Base-by-base conservation (phyloP, 2,329 filamentous ascomycete genomes). In the Pezicula neosporulosa region DNA sequence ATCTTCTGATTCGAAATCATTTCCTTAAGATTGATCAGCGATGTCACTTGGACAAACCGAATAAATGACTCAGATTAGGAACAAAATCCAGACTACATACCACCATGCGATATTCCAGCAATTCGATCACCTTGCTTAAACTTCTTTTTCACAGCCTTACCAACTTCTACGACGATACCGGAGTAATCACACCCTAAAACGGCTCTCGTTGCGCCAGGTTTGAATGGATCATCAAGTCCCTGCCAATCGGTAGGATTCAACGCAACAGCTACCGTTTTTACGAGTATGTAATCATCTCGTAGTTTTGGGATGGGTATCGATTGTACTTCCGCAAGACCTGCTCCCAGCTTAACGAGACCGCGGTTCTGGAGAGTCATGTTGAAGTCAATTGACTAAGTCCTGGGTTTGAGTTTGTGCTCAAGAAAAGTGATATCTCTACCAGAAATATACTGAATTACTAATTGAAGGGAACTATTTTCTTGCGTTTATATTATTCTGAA, bases 161-260 rank as follows among this genome's bases (percentile, higher is more conserved):
- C 56, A 3, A 56, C 27, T 19, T 54, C 51, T 0, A 57, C 49
- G 2, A 63, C 58, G n/a, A 62, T 44, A 0, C 60, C 60, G 33
- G 60, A 48, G 10, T 39, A 49, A 48, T 62, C 59, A 48, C 52
- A 56, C 2, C 59, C 60, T 0, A 60, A 28, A 12, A 60, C 24
- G 2, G 48, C 36, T n/a, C 49, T 45, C 13, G 36, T 39, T 12
- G 48, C 45, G 4, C 49, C 56, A 9, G 52, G 33, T 4, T 39
- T 48, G 36, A 53, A 42, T 13, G 28, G n/a, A 18, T 61, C 56
- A 39, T 61, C 57, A 10, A 60, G 36, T 10, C 53, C 58, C 44
- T 63, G 56, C 59, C 60, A 64, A 39, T 64, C 60, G 3, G 59
- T 58, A 4, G 62, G 63, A 52, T 63, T 64, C 10, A 65, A 43